Evolutionary conservation across 208 protist genomes (phyloP).

Genomic region (Phytomonas francai): DNA sequence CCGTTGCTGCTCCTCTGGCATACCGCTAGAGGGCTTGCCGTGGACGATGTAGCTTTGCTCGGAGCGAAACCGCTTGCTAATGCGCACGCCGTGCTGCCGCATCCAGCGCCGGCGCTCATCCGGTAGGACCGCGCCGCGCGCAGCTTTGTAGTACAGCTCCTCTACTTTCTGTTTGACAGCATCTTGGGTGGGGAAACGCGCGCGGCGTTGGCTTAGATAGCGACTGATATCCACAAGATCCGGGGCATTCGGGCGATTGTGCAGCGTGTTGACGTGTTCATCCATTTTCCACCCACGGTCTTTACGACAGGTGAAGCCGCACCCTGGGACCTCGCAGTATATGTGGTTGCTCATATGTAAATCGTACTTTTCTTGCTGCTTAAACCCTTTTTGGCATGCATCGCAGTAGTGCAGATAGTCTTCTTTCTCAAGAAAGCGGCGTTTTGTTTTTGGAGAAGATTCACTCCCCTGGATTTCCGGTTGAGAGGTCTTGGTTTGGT

Average conservation of each 20-base stretch:
- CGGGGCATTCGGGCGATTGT: slow-evolving; percentile 77
- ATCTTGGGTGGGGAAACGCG: slow-evolving; percentile 78
- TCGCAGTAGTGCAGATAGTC: slow-evolving; percentile 64
- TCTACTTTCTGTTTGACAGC: slow-evolving; percentile 68
- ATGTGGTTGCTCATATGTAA: slow-evolving; percentile 66
- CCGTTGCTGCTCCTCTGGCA: background rate
- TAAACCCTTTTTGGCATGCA: slow-evolving; percentile 71
- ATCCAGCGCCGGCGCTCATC: slow-evolving; percentile 80
- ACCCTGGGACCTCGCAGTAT: slow-evolving; percentile 75
- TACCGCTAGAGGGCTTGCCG: slow-evolving; percentile 8
- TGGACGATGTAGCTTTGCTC: slow-evolving; percentile 44
- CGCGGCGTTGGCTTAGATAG: slow-evolving; percentile 63
- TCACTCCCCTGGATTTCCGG: background rate
- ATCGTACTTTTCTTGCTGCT: slow-evolving; percentile 35
- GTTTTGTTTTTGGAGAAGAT: background rate
- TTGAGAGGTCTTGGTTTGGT: background rate
- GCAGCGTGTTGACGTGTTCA: slow-evolving; percentile 77
- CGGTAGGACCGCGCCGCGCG: slow-evolving; percentile 59
- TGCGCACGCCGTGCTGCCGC: slow-evolving; percentile 67
- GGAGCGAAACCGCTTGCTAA: slow-evolving; percentile 56
- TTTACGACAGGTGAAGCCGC: slow-evolving; percentile 71
- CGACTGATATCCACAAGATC: slow-evolving; percentile 53
- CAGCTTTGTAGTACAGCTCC: slow-evolving; percentile 82
- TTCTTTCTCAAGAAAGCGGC: slow-evolving; percentile 2
- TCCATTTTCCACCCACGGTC: slow-evolving; percentile 74